These are phyloP conservation scores for bread wheat (Triticum aestivum) DNA, from an alignment of 176 grass and related monocot genomes.

Conservation along the genomic window IWGSC_CS_RefSeq_v2.1 NC_057814.1:132103749-132104248, in stretches of 20 bases:
- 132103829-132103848: conserved; percentile 4
- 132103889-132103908: not conserved
- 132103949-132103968: not conserved
- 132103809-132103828: not conserved
- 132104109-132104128: not conserved
- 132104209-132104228: not conserved
- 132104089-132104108: not conserved
- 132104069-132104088: not conserved
- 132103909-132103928: not conserved
- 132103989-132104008: not conserved
- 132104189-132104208: not conserved
- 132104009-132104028: not conserved
- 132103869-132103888: conserved; percentile 4
- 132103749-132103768: not conserved
- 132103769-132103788: not conserved
- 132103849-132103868: not conserved
- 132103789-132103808: not conserved
- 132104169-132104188: conserved; percentile 11
- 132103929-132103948: not conserved
- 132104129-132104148: conserved; percentile 16
- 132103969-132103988: not conserved
- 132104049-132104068: not conserved
- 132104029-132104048: not conserved
- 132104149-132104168: not conserved
- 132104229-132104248: not conserved